Evolutionary conservation across 768 basidiomycete genomes (phyloP).

Genomic region (Suillus luteus): DNA sequence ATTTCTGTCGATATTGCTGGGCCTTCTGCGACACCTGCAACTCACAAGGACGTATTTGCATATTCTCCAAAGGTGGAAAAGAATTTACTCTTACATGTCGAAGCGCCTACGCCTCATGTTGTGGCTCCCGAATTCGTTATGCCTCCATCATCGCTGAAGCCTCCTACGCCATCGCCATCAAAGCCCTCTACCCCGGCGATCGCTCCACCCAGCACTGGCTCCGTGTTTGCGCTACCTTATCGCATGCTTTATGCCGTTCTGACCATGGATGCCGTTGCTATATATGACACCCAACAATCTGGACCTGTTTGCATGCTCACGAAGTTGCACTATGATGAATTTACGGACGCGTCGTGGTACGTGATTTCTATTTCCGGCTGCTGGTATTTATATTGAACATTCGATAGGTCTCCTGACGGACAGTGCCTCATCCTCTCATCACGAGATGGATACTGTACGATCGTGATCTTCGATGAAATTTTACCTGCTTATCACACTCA

Average conservation of each 20-base stretch:
- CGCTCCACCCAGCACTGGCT: constrained; percentile 49
- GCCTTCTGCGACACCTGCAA: constrained; percentile 11
- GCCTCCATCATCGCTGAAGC: constrained; percentile 14
- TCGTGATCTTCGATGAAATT: constrained; percentile 93
- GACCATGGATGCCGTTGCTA: constrained; percentile 92
- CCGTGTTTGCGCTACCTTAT: constrained; percentile 89
- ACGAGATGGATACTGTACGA: constrained; percentile 95
- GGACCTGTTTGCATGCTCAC: constrained; percentile 89
- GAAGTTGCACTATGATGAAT: constrained; percentile 96
- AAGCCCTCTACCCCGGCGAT: constrained; percentile 32
- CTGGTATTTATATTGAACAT: constrained; percentile 12
- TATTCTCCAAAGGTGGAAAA: constrained; percentile 10
- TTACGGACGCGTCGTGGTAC: constrained; percentile 95
- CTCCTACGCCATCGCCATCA: constrained; percentile 16
- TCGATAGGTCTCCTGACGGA: constrained; percentile 91
- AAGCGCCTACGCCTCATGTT: constrained; percentile 11
- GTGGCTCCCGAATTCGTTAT: constrained; percentile 16
- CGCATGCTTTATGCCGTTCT: constrained; percentile 94
- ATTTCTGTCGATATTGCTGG: constrained; percentile 65
- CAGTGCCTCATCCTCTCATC: constrained; percentile 90
- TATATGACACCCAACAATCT: constrained; percentile 97
- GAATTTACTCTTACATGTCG: background rate
- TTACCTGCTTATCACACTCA: constrained; percentile 86
- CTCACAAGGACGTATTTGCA: constrained; percentile 22
- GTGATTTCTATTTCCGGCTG: constrained; percentile 32